These are phyloP conservation scores for Capsicum chinense DNA, from an alignment of 257 asterid species.

Conservation along the genomic window DNA sequence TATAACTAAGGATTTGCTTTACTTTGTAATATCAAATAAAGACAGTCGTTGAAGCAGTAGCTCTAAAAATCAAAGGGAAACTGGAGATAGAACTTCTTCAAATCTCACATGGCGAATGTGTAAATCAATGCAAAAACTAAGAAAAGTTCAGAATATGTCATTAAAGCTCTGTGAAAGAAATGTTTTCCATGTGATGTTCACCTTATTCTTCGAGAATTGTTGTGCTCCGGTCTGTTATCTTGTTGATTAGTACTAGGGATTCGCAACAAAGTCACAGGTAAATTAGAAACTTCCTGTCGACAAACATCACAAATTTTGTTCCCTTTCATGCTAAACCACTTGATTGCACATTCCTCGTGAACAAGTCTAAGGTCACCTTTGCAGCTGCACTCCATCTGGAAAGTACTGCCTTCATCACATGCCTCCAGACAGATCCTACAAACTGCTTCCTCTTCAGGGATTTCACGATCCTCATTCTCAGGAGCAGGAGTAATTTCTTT, in stretches of 20 bases:
- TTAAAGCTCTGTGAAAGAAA: not conserved
- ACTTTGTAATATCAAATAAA: not conserved
- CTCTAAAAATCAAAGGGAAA: not conserved
- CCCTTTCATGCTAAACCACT: constrained; percentile 83
- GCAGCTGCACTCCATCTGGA: constrained; percentile 91
- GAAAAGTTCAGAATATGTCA: not conserved
- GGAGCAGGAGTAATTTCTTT: constrained; percentile 69
- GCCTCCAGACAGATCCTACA: constrained; percentile 91
- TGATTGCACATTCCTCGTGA: constrained; percentile 85
- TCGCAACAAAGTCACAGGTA: constrained; percentile 87
- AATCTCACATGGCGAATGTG: not conserved
- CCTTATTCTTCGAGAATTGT: constrained; percentile 49
- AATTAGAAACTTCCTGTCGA: constrained; percentile 73
- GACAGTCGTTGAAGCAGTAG: not conserved
- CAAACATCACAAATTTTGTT: constrained; percentile 78
- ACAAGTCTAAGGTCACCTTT: constrained; percentile 83
- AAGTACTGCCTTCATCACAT: constrained; percentile 75
- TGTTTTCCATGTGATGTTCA: constrained; percentile 31
- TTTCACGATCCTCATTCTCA: constrained; percentile 77
- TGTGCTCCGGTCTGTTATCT: constrained; percentile 45
- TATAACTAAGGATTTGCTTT: not conserved
- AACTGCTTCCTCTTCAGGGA: constrained; percentile 96
- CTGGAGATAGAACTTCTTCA: not conserved
- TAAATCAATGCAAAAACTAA: not conserved
- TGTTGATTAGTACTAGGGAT: constrained; percentile 48